Percentiles rank a stretch among this genome's conserved stretches.
phyloP scores from a whole-genome alignment of 192 early-diverging fungal genomes.

The Linnemannia elongata region DNA sequence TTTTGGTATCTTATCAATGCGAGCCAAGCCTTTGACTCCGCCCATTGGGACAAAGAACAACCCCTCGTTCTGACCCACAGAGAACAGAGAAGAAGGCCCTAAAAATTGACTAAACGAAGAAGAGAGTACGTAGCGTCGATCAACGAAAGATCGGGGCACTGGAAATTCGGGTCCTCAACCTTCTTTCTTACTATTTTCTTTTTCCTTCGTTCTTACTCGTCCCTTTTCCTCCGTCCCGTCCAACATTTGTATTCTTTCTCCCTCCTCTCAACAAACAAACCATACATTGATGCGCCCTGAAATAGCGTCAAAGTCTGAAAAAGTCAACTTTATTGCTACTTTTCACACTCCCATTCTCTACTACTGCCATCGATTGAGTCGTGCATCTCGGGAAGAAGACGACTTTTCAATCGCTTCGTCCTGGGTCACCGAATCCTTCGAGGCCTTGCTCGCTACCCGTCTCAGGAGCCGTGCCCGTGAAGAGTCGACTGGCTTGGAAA shows the following conservation, averaged over 20 bases:
- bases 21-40: background rate
- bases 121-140: background rate
- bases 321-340: background rate
- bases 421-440: conserved; percentile 26
- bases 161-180: background rate
- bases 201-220: background rate
- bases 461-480: conserved; percentile 41
- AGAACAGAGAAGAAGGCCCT: no score
- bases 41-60: background rate
- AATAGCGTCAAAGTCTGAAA: background rate
- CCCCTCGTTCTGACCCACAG: no score
- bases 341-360: background rate
- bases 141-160: background rate
- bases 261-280: background rate
- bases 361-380: conserved; percentile 37
- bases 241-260: no score
- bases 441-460: conserved; percentile 29
- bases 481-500: conserved; percentile 59
- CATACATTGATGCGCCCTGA: background rate
- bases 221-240: background rate
- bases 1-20: background rate
- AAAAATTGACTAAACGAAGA: background rate
- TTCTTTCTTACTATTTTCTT: background rate
- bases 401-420: conserved; percentile 18
- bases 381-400: conserved; percentile 6